phyloP scores from a whole-genome alignment of 345 rosid genomes.

The Populus davidiana region DNA sequence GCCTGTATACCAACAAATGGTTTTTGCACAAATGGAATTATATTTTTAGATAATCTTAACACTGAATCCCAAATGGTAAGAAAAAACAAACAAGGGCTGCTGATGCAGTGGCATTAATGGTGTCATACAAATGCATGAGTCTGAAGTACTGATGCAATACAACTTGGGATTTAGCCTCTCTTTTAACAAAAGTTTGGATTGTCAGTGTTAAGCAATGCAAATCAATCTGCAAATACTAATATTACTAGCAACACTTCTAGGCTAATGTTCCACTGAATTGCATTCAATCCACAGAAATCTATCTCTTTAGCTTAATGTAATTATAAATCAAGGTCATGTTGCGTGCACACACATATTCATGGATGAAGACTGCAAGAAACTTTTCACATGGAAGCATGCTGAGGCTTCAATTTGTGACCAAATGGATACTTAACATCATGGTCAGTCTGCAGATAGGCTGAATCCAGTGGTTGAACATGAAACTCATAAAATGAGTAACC shows the following conservation, averaged over 20 bases:
- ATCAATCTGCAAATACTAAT: background rate
- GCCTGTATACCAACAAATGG: slow-evolving; percentile 47
- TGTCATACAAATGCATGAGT: background rate
- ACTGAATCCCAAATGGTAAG: background rate
- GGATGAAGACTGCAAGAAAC: no score
- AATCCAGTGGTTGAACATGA: slow-evolving; percentile 2
- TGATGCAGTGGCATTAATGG: background rate
- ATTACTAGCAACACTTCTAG: background rate
- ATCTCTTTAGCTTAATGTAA: background rate
- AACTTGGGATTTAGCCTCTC: background rate
- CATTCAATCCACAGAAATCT: background rate
- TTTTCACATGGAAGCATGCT: background rate
- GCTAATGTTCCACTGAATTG: background rate
- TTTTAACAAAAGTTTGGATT: background rate
- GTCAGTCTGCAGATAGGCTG: background rate
- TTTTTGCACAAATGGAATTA: background rate
- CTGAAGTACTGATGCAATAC: background rate
- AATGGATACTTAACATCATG: background rate
- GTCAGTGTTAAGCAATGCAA: background rate
- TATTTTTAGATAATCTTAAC: background rate
- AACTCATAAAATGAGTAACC: background rate
- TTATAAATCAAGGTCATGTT: background rate
- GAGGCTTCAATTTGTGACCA: background rate
- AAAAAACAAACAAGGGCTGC: background rate
- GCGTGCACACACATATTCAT: no score